phyloP scores from a whole-genome alignment of 1,284 basidiomycete genomes.

The Porodaedalea pini region DNA sequence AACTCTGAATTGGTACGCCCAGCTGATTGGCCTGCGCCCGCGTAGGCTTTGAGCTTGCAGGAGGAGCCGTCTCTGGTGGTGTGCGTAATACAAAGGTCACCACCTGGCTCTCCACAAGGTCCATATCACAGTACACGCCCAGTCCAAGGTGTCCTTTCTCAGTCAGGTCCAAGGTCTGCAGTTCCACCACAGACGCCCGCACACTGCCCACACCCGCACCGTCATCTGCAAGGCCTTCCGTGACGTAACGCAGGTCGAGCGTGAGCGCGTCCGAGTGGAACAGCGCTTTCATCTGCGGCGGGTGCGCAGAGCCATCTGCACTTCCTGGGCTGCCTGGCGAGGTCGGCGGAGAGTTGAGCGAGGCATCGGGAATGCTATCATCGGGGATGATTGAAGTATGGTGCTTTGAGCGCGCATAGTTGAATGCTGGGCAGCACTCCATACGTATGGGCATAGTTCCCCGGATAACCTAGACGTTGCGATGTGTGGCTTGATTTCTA shows the following conservation, averaged over 20 bases:
- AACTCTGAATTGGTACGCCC: slow-evolving; percentile 49
- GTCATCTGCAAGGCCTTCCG: slow-evolving; percentile 41
- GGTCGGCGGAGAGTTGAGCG: slow-evolving; percentile 23
- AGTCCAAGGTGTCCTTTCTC: slow-evolving; percentile 64
- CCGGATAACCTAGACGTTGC: slow-evolving; percentile 58
- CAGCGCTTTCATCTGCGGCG: slow-evolving; percentile 54
- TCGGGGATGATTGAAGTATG: slow-evolving; percentile 56
- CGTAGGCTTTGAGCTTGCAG: slow-evolving; percentile 28
- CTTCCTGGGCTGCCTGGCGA: slow-evolving; percentile 17
- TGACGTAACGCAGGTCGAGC: slow-evolving; percentile 75
- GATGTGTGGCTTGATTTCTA: neutral
- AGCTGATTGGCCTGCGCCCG: slow-evolving; percentile 39
- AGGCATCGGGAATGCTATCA: slow-evolving; percentile 36
- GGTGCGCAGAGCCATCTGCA: slow-evolving; percentile 14
- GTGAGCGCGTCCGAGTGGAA: slow-evolving; percentile 63
- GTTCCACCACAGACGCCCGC: slow-evolving; percentile 44
- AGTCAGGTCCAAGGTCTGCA: slow-evolving; percentile 59
- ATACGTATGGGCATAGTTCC: slow-evolving; percentile 73
- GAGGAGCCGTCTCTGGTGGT: slow-evolving; percentile 38
- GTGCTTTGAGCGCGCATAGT: slow-evolving; percentile 80
- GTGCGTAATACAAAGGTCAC: slow-evolving; percentile 82
- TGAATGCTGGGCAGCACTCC: slow-evolving; percentile 91
- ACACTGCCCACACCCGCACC: slow-evolving; percentile 42
- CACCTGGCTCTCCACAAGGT: slow-evolving; percentile 76
- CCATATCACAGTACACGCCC: slow-evolving; percentile 50